These are phyloP conservation scores for Trametes meyenii DNA, from an alignment of 768 basidiomycete genomes.

Conservation along the genomic window DNA sequence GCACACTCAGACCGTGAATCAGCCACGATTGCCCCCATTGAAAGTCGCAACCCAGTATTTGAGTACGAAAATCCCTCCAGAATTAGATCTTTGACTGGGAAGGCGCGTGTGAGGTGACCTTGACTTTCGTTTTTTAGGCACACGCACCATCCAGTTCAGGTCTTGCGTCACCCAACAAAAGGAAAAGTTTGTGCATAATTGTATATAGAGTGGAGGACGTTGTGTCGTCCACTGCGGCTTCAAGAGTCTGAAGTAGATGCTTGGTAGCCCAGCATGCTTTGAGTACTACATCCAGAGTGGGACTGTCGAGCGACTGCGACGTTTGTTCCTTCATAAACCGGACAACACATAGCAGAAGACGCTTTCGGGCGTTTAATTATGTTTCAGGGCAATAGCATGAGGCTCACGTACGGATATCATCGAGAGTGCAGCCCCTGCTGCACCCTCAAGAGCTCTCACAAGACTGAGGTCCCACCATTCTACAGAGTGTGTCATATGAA, in stretches of 20 bases:
- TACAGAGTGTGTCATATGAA: not conserved
- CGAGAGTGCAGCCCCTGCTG: slow-evolving; percentile 16
- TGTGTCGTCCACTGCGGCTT: not conserved
- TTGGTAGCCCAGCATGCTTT: slow-evolving; percentile 18
- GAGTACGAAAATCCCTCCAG: slow-evolving; percentile 9
- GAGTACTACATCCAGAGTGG: not conserved
- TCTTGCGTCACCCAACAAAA: slow-evolving; percentile 9
- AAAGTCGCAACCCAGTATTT: not conserved
- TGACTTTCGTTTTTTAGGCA: too few relatives aligned
- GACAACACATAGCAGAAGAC: not conserved
- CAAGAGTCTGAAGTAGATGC: not conserved
- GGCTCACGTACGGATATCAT: slow-evolving; percentile 16
- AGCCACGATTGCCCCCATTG: not conserved
- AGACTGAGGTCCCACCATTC: slow-evolving; percentile 24
- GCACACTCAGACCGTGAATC: slow-evolving; percentile 6
- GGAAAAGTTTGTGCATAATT: slow-evolving; percentile 16
- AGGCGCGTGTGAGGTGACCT: slow-evolving; percentile 3
- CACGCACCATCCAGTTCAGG: slow-evolving; percentile 18
- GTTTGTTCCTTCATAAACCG: not conserved
- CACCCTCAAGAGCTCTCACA: slow-evolving; percentile 6
- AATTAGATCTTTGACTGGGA: slow-evolving; percentile 26
- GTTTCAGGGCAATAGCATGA: too few relatives aligned
- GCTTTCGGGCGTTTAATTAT: not conserved
- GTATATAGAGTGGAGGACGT: not conserved
- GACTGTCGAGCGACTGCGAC: not conserved